Percentiles rank a stretch among this genome's conserved stretches.
Conservation (phyloP, 768 basidiomycete species). For the Kwoniella sp. region DNA sequence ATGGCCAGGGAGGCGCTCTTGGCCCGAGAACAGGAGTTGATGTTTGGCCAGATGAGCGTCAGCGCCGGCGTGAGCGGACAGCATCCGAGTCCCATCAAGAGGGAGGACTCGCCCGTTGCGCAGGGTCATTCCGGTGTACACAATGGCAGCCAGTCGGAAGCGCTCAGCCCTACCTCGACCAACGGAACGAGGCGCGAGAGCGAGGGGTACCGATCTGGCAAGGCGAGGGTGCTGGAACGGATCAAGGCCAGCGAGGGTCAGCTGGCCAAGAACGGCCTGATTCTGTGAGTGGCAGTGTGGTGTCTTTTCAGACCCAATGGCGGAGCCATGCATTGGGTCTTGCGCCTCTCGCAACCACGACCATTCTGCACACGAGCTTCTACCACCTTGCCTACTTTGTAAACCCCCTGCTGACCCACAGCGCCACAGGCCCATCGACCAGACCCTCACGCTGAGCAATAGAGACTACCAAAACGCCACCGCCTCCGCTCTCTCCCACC, state of each 20-base stretch:
- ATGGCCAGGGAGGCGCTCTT: conserved; percentile 17
- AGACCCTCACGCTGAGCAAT: conserved; percentile 24
- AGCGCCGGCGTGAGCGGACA: no score
- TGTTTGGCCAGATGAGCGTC: conserved; percentile 8
- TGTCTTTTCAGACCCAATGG: no score
- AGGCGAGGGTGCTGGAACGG: conserved; percentile 22
- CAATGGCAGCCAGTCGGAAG: no score
- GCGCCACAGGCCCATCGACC: conserved; percentile 23
- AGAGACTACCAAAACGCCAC: conserved; percentile 35
- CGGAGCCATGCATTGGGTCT: no score
- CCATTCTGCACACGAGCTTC: no score
- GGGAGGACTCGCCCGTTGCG: neutral
- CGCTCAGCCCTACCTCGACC: no score
- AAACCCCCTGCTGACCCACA: neutral
- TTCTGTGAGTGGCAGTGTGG: conserved; percentile 25
- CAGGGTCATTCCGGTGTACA: neutral
- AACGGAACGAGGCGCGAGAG: neutral
- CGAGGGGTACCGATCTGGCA: conserved; percentile 18
- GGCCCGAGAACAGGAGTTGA: conserved; percentile 31
- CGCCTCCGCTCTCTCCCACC: conserved; percentile 14
- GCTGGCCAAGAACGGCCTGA: conserved; percentile 25
- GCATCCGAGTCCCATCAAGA: no score
- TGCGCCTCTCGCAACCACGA: no score
- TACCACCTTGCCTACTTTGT: neutral
- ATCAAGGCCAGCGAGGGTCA: conserved; percentile 18